Percentiles rank a stretch among this genome's conserved stretches.
phyloP scores from a whole-genome alignment of 495 filamentous ascomycete species.

The Penicillium silybi region DNA sequence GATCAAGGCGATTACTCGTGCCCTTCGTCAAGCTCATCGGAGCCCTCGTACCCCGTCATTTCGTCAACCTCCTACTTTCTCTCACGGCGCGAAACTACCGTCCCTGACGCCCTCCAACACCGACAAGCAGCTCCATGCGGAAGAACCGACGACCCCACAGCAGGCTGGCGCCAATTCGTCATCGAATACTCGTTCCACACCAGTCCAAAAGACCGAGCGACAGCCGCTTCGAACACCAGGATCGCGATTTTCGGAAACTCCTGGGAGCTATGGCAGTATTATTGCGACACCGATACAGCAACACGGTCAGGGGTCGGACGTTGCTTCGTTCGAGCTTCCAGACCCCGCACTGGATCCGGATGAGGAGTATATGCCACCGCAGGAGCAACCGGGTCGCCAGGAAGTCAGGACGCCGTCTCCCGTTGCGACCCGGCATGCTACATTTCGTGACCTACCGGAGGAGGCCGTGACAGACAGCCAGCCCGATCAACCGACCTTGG shows the following conservation, averaged over 20 bases:
- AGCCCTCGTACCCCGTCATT: conserved; percentile 50
- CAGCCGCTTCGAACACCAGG: conserved; percentile 38
- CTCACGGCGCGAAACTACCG: conserved; percentile 23
- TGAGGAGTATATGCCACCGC: conserved; percentile 26
- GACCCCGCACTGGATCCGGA: conserved; percentile 63
- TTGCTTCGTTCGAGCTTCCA: conserved; percentile 63
- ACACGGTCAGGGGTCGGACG: conserved; percentile 27
- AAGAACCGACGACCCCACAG: conserved; percentile 5
- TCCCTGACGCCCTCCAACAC: conserved; percentile 12
- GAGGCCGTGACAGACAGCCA: conserved; percentile 5
- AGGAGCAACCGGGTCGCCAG: conserved; percentile 12
- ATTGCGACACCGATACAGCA: conserved; percentile 55
- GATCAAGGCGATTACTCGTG: conserved; percentile 73
- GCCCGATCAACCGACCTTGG: conserved; percentile 3
- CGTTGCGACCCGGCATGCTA: conserved; percentile 22
- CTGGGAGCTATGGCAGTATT: conserved; percentile 72
- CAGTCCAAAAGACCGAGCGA: conserved; percentile 26
- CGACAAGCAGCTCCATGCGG: conserved; percentile 23
- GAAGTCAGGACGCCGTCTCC: conserved; percentile 25
- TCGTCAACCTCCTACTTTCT: conserved; percentile 25
- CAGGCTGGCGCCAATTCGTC: conserved; percentile 12
- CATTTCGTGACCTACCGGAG: conserved; percentile 8
- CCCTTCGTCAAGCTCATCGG: conserved; percentile 56
- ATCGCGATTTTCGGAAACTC: conserved; percentile 34
- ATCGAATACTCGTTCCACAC: conserved; percentile 20